phyloP scores from a whole-genome alignment of 2,329 filamentous ascomycete species.

The Fusarium clavum region DNA sequence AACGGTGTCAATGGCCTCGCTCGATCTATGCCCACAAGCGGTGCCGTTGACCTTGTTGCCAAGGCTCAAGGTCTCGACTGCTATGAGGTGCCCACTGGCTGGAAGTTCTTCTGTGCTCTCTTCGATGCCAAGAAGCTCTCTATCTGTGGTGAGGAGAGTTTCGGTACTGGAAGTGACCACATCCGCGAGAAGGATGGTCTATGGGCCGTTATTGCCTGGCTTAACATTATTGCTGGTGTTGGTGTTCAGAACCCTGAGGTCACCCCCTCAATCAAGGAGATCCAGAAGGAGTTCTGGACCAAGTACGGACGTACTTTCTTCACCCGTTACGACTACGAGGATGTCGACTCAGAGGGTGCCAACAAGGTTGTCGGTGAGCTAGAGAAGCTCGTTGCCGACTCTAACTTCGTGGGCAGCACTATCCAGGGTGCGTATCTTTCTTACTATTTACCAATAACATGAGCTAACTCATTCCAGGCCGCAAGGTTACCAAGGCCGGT shows the following conservation, averaged over 20 bases:
- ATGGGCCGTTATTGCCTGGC: slow-evolving; percentile 97
- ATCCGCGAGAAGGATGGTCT: slow-evolving; percentile 99
- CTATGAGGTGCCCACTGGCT: slow-evolving; percentile 98
- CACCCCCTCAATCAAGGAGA: slow-evolving; percentile 92
- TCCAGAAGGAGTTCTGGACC: slow-evolving; percentile 97
- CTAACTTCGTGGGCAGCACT: slow-evolving; percentile 82
- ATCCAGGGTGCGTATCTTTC: slow-evolving; percentile 69
- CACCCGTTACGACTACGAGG: slow-evolving; percentile 98
- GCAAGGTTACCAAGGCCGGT: slow-evolving; percentile 88
- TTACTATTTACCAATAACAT: not conserved
- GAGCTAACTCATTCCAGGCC: slow-evolving; percentile 59
- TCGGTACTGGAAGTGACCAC: slow-evolving; percentile 98
- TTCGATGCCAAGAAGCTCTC: slow-evolving; percentile 96
- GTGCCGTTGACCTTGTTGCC: slow-evolving; percentile 94
- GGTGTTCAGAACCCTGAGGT: slow-evolving; percentile 83
- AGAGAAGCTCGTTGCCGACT: slow-evolving; percentile 79
- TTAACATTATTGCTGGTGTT: slow-evolving; percentile 97
- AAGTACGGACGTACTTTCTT: slow-evolving; percentile 98
- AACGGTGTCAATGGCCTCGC: slow-evolving; percentile 96
- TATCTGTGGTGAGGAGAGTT: slow-evolving; percentile 98
- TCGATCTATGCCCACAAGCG: slow-evolving; percentile 96
- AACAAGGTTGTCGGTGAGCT: slow-evolving; percentile 89
- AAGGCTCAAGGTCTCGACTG: slow-evolving; percentile 90
- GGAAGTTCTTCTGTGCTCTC: slow-evolving; percentile 98
- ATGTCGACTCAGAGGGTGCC: slow-evolving; percentile 90